Evolutionary conservation across 139 green algal species (phyloP).

Genomic region (Nannochloris sp.): DNA sequence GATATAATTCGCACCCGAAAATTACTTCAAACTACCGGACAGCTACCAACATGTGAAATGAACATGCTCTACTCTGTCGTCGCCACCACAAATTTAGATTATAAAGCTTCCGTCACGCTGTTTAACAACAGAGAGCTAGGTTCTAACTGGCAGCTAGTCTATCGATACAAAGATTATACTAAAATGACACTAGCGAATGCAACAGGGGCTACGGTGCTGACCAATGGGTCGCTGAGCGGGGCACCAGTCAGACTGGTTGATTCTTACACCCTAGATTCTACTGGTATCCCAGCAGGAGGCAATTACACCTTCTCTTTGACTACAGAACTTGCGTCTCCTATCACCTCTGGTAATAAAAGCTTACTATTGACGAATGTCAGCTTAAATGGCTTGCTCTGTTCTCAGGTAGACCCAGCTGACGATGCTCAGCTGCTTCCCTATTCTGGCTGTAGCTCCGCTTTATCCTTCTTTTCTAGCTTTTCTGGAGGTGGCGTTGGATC

Average conservation of each 20-base stretch:
- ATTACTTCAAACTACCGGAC: neutral
- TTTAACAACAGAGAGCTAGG: slow-evolving; percentile 26
- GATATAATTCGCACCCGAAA: neutral
- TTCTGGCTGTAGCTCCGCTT: neutral
- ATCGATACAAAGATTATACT: neutral
- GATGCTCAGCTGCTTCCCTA: neutral
- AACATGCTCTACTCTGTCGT: slow-evolving; percentile 11
- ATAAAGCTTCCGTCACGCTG: slow-evolving; percentile 5
- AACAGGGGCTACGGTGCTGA: slow-evolving; percentile 14
- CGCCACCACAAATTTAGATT: neutral
- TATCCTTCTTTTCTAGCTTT: slow-evolving; percentile 10
- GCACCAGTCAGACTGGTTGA: slow-evolving; percentile 17
- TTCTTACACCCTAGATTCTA: neutral
- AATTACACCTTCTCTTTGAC: slow-evolving; percentile 8
- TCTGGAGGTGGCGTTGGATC: neutral
- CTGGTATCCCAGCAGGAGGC: slow-evolving; percentile 3
- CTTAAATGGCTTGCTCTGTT: slow-evolving; percentile 32
- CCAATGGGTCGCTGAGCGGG: neutral
- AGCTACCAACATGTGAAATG: slow-evolving; percentile 6
- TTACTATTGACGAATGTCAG: slow-evolving; percentile 10
- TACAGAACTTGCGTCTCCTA: neutral
- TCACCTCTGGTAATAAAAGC: neutral
- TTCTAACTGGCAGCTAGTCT: slow-evolving; percentile 24
- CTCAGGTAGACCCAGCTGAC: neutral
- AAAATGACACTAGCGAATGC: neutral